Base-by-base conservation (phyloP, 495 filamentous ascomycete genomes). In the Hypoxylon cercidicola region DNA sequence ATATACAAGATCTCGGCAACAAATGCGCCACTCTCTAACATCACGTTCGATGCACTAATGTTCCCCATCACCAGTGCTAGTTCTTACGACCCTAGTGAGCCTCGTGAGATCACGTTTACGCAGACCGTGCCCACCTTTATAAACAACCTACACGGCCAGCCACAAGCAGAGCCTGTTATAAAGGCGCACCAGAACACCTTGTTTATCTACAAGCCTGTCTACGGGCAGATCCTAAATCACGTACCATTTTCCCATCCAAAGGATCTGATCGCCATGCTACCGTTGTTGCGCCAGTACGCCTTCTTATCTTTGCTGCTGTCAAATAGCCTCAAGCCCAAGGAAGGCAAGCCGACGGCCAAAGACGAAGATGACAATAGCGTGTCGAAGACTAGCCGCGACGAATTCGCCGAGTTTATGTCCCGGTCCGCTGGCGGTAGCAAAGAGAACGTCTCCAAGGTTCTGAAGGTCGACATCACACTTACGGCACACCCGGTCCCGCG, bases 171-270 rank as follows among this genome's bases (percentile, higher is more conserved):
- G 25, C 76, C 81, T 21, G 70, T 60, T 2, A 74, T 73, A 20
- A 85, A 82, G 30, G 76, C 68, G 0, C 93, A 97, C 55, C 71
- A 68, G 46, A 92, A 92, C 73, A 87, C 82, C 0, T 85, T 98
- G 40, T 87, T 86, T 60, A 82, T 91, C 2, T 83, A 89, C 50
- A 89, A 91, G 60, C 81, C 85, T 2, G 87, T 90, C 13, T 89
- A 85, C 48, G 90, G 90, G 3, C 81, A 87, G 34, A 83, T 82
- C 1, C 72, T 99, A 20, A 84, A 83, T 35, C 84, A 90, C 18
- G 77, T 97, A 8, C 88, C 91, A 1, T 97, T 99, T 67, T 86
- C 88, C 1, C 95, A 98, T 71, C 95, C 95, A 1, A 85, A 88
- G 49, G 93, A 97, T 69, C 78, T 99, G 12, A 77, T 93, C 21